Base-by-base conservation (phyloP, 495 filamentous ascomycete genomes). In the Aspergillus asperescens region DNA sequence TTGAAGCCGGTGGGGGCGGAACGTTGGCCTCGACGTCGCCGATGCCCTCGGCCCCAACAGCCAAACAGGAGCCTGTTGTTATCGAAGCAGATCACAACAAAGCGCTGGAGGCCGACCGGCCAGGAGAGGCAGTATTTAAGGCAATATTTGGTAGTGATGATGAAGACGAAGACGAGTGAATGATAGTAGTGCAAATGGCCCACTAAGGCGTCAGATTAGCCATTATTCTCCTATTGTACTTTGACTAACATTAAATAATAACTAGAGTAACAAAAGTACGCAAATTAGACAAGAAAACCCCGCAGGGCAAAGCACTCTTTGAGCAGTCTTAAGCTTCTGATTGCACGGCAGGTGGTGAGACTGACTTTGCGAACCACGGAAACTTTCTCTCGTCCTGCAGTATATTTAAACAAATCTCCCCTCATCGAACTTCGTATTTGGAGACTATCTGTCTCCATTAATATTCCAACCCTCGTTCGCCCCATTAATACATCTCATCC, bases 111-210 rank as follows among this genome's bases (percentile, higher is more conserved):
- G 87, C 79, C 0, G 78, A 86, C 57, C 83, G 83, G 50, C 88
- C 91, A 4, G 85, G 85, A 2, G 92, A 96, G 40, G 89, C 86
- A n/a, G 84, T 96, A 3, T 94, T 98, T 62, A 88, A 84, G 64
- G 89, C 89, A 18, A 90, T 98, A 13, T 98, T 98, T 76, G 93
- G 92, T 7, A 89, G 87, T 67, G 83, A 85, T 63, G 87, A 85
- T 49, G 86, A 88, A 59, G 85, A 91, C 55, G 85, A 80, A n/a
- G 60, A 70, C 49, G 48, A 54, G 7, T 43, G 18, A 18, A n/a
- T n/a, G n/a, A n/a, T n/a, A n/a, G n/a, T n/a, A n/a, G n/a, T n/a
- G n/a, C n/a, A n/a, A n/a, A n/a, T n/a, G n/a, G n/a, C n/a, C n/a
- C n/a, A n/a, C n/a, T n/a, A n/a, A n/a, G n/a, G n/a, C n/a, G n/a